Evolutionary conservation across 2,329 filamentous ascomycete genomes (phyloP).

Genomic region (Pseudogymnoascus sp.): DNA sequence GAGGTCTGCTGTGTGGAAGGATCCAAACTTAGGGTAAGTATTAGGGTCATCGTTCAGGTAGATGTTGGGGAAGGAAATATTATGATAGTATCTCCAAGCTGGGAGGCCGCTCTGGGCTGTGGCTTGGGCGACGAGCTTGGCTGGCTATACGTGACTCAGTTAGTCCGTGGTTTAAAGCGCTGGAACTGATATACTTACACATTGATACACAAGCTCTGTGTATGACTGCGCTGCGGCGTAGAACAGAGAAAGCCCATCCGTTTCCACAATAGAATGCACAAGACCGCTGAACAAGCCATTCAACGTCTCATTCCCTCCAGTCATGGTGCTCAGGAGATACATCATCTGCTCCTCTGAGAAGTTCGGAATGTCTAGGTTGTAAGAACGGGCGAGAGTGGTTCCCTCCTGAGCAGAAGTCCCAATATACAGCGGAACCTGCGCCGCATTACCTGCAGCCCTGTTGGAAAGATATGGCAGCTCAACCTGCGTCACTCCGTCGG

Average conservation of each 20-base stretch:
- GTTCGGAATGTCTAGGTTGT: background rate
- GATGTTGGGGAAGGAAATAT: background rate
- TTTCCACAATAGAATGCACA: background rate
- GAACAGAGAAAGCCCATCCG: background rate
- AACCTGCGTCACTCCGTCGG: background rate
- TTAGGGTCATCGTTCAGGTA: background rate
- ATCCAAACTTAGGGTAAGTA: constrained; percentile 15
- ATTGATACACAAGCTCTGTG: background rate
- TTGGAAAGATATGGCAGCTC: background rate
- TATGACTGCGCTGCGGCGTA: background rate
- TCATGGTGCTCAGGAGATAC: background rate
- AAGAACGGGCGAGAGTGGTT: background rate
- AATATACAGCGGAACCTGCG: background rate
- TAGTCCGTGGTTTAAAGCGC: background rate
- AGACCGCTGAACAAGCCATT: background rate
- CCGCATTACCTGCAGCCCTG: background rate
- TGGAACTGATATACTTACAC: background rate
- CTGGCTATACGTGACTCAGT: background rate
- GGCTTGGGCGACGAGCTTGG: background rate
- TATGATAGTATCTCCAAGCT: background rate
- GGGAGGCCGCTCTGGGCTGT: background rate
- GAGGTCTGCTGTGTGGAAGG: constrained; percentile 30
- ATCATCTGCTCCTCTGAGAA: background rate
- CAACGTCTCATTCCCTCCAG: background rate
- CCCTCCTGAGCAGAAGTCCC: background rate